A percentile compares a stretch with the other conserved stretches of the same genome.
phyloP scores from a whole-genome alignment of 2,329 filamentous ascomycete genomes.

The Pyrenophora teres region DNA sequence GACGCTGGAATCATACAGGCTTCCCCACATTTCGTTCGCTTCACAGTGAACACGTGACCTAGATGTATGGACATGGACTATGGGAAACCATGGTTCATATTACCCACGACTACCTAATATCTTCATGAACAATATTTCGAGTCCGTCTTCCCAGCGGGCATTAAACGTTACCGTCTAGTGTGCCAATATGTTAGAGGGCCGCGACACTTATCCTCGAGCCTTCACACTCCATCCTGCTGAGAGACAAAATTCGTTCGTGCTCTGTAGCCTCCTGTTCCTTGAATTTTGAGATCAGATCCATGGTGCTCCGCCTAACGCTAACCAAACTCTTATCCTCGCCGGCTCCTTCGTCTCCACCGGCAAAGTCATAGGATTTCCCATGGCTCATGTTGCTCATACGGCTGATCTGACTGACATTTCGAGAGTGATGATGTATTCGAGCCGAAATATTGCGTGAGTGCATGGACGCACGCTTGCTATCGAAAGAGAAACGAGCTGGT shows the following conservation, averaged over 20 bases:
- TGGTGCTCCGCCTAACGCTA: constrained; percentile 48
- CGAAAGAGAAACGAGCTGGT: constrained; percentile 23
- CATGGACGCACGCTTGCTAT: constrained; percentile 20
- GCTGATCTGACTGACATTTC: constrained; percentile 30
- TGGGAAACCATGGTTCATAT: too few relatives aligned
- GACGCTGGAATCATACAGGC: too few relatives aligned
- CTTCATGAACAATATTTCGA: too few relatives aligned
- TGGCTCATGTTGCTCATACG: constrained; percentile 24
- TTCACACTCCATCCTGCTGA: constrained; percentile 23
- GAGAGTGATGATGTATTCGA: constrained; percentile 21
- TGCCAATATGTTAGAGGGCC: constrained; percentile 1
- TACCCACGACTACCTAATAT: too few relatives aligned
- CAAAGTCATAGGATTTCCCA: constrained; percentile 22
- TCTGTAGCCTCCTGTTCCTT: constrained; percentile 46
- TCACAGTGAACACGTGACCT: too few relatives aligned
- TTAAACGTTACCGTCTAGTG: not conserved
- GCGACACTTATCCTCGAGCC: not conserved
- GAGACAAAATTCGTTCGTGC: constrained; percentile 32
- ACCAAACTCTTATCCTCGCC: constrained; percentile 34
- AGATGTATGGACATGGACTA: too few relatives aligned
- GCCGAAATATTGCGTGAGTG: constrained; percentile 21
- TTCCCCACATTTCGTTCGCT: too few relatives aligned
- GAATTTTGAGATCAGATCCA: constrained; percentile 48
- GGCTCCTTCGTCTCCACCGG: constrained; percentile 19
- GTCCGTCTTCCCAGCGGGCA: not conserved